These are phyloP conservation scores for Logfia minima DNA, from an alignment of 129 eudicot genomes.

Conservation along the genomic window DNA sequence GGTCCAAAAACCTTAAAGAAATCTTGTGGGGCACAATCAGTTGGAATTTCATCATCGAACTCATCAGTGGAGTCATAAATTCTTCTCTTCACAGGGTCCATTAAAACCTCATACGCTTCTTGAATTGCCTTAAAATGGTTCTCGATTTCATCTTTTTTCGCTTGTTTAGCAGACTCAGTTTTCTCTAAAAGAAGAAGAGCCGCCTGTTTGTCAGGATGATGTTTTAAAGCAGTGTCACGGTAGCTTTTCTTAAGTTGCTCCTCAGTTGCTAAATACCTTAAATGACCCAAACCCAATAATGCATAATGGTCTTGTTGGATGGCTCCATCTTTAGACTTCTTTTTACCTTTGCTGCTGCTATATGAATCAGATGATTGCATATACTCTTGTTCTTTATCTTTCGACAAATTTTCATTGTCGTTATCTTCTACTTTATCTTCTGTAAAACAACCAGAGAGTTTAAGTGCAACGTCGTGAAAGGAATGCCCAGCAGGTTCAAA, in stretches of 20 bases:
- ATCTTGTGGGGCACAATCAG: conserved; percentile 82
- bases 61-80: conserved; percentile 89
- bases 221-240: conserved; percentile 80
- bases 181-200: conserved; percentile 69
- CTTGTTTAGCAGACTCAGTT: conserved; percentile 77
- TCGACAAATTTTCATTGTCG: conserved; percentile 30
- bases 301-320: conserved; percentile 92
- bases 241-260: conserved; percentile 81
- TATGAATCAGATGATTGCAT: conserved; percentile 70
- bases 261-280: conserved; percentile 90
- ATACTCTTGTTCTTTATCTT: conserved; percentile 51
- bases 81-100: conserved; percentile 84
- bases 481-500: conserved; percentile 96
- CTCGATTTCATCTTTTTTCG: conserved; percentile 87
- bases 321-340: conserved; percentile 66
- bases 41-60: conserved; percentile 90
- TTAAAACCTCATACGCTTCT: conserved; percentile 86
- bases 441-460: conserved; percentile 53
- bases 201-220: conserved; percentile 97
- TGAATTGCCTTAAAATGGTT: conserved; percentile 81
- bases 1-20: conserved; percentile 93
- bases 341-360: conserved; percentile 77
- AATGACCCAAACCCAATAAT: conserved; percentile 75
- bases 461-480: conserved; percentile 79
- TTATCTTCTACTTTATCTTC: conserved; percentile 42